Conservation (phyloP, 2,329 filamentous ascomycete genomes). For the Diplodia intermedia region DNA sequence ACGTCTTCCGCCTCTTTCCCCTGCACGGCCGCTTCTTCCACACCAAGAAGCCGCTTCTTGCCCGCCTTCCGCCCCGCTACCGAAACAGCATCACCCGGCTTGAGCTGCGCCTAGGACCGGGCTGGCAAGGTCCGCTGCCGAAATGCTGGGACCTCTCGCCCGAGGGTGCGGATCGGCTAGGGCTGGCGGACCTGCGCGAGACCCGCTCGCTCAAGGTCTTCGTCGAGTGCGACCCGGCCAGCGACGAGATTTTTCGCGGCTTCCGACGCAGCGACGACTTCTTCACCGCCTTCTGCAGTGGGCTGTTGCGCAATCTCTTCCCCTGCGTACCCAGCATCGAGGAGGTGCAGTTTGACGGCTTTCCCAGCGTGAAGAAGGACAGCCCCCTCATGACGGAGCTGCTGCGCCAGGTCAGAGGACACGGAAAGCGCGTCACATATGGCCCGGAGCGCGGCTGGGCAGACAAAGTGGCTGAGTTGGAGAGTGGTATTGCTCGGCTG, state of each 20-base stretch:
- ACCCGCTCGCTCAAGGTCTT: slow-evolving; percentile 70
- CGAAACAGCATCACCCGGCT: slow-evolving; percentile 67
- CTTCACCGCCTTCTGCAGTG: slow-evolving; percentile 71
- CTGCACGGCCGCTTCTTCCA: slow-evolving; percentile 69
- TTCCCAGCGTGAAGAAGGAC: slow-evolving; percentile 67
- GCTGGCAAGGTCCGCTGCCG: slow-evolving; percentile 71
- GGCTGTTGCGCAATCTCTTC: slow-evolving; percentile 65
- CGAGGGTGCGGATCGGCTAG: slow-evolving; percentile 51
- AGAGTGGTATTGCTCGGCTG: slow-evolving; percentile 31
- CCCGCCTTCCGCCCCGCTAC: slow-evolving; percentile 68
- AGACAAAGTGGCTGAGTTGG: slow-evolving; percentile 49
- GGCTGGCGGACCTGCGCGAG: slow-evolving; percentile 66
- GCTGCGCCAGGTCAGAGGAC: slow-evolving; percentile 58
- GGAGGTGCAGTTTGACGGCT: slow-evolving; percentile 73
- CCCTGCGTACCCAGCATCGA: slow-evolving; percentile 63
- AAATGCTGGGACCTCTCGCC: slow-evolving; percentile 64
- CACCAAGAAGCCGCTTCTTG: slow-evolving; percentile 73
- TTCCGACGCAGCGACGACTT: slow-evolving; percentile 71
- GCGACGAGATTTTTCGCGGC: slow-evolving; percentile 69
- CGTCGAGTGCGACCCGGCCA: slow-evolving; percentile 73
- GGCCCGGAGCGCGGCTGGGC: slow-evolving; percentile 72
- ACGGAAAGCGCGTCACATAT: slow-evolving; percentile 63
- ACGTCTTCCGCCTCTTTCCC: slow-evolving; percentile 62
- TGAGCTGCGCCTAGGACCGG: slow-evolving; percentile 74
- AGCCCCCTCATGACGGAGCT: slow-evolving; percentile 70